Percentiles rank a stretch among this genome's conserved stretches.
phyloP scores from a whole-genome alignment of 768 basidiomycete species.

The Rhizopogon roseolus region DNA sequence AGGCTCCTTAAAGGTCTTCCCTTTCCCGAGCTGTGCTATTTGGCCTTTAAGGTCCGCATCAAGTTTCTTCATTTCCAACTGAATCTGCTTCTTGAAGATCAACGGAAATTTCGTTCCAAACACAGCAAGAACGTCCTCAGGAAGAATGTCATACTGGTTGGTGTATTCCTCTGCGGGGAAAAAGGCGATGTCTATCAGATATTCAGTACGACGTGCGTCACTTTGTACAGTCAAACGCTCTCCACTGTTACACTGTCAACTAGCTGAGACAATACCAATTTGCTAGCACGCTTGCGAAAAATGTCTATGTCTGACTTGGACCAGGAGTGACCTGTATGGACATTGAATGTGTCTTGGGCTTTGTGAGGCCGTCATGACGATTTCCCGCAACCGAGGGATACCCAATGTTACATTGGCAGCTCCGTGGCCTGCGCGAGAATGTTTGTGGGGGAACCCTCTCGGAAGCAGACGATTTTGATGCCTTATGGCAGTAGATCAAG shows the following conservation, averaged over 20 bases:
- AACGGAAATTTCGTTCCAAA: constrained; percentile 76
- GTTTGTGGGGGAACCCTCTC: constrained; percentile 37
- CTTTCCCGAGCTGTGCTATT: constrained; percentile 80
- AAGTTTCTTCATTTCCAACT: constrained; percentile 79
- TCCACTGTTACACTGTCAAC: constrained; percentile 77
- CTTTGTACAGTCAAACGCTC: constrained; percentile 69
- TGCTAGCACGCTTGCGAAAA: constrained; percentile 89
- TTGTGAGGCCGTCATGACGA: constrained; percentile 97
- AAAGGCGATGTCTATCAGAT: constrained; percentile 77
- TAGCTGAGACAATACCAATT: constrained; percentile 82
- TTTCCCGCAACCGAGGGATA: constrained; percentile 97
- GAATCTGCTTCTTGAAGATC: constrained; percentile 81
- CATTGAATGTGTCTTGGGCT: constrained; percentile 98
- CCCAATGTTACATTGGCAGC: constrained; percentile 98
- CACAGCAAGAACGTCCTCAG: constrained; percentile 64
- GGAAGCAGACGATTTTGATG: constrained; percentile 60
- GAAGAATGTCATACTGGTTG: constrained; percentile 74
- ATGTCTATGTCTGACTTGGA: constrained; percentile 51
- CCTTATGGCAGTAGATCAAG: constrained; percentile 85
- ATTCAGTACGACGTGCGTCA: constrained; percentile 69
- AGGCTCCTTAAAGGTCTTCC: constrained; percentile 46
- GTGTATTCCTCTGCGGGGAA: constrained; percentile 83
- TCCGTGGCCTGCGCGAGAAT: constrained; percentile 79
- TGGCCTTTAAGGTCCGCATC: constrained; percentile 76
- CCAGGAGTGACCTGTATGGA: constrained; percentile 64